These are phyloP conservation scores for Nakazawaea laoshanensis DNA, from an alignment of 805 yeast species.

Conservation along the genomic window DNA sequence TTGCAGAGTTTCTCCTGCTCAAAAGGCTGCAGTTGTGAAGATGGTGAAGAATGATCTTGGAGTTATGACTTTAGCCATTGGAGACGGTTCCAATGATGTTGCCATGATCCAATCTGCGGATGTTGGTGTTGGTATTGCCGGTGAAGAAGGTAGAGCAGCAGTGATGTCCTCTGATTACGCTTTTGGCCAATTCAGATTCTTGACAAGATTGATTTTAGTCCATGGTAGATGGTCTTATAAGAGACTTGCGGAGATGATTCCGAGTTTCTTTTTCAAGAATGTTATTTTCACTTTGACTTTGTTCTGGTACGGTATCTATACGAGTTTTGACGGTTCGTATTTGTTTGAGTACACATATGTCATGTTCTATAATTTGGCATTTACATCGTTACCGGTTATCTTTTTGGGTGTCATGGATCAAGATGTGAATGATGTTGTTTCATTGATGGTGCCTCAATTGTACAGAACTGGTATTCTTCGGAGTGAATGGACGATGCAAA, in stretches of 20 bases:
- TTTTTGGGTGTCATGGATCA: constrained; percentile 68
- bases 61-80: constrained; percentile 75
- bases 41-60: constrained; percentile 54
- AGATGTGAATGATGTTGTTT: constrained; percentile 59
- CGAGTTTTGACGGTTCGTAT: constrained; percentile 67
- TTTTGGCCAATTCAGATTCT: constrained; percentile 67
- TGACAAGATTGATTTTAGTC: constrained; percentile 56
- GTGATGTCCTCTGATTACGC: constrained; percentile 84
- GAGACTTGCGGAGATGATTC: constrained; percentile 69
- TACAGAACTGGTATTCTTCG: constrained; percentile 63
- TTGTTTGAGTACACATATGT: constrained; percentile 70
- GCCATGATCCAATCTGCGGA: constrained; percentile 86
- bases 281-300: constrained; percentile 64
- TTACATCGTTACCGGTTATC: constrained; percentile 73
- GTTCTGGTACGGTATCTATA: constrained; percentile 71
- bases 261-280: constrained; percentile 72
- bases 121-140: constrained; percentile 81
- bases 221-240: constrained; percentile 85
- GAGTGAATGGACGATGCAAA: constrained; percentile 49
- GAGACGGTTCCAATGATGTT: constrained; percentile 84
- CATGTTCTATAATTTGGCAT: constrained; percentile 73
- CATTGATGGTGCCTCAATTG: constrained; percentile 61
- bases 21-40: constrained; percentile 67
- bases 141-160: constrained; percentile 83
- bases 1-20: constrained; percentile 80